These are phyloP conservation scores for Cutaneotrichosporon spelunceum DNA, from an alignment of 1,284 basidiomycete genomes.

Conservation along the genomic window DNA sequence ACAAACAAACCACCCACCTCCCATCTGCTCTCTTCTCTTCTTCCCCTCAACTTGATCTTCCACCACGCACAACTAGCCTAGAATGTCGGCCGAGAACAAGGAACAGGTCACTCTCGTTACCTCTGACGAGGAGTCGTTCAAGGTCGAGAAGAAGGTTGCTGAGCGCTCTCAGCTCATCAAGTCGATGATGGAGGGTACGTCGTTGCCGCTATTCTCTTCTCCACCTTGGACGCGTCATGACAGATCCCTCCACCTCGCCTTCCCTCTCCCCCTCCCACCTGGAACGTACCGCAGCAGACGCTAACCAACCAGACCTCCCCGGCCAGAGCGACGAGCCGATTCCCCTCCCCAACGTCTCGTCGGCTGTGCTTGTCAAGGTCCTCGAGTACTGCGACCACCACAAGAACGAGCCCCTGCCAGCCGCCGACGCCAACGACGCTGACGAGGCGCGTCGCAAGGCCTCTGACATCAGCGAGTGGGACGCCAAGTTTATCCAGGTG, in stretches of 20 bases:
- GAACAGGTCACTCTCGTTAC: conserved; percentile 52
- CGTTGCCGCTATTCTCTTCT: too few relatives aligned
- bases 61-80: neutral
- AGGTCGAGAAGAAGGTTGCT: conserved; percentile 89
- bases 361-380: conserved; percentile 96
- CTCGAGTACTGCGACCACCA: conserved; percentile 99
- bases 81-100: conserved; percentile 34
- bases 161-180: conserved; percentile 95
- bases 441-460: conserved; percentile 97
- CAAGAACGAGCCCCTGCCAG: conserved; percentile 90
- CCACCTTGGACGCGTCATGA: neutral
- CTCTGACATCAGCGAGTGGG: conserved; percentile 98
- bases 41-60: neutral
- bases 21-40: neutral
- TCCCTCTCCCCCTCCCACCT: neutral
- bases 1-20: neutral
- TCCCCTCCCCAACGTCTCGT: conserved; percentile 94
- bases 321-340: conserved; percentile 84
- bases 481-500: conserved; percentile 91
- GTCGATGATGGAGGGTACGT: conserved; percentile 96
- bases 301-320: conserved; percentile 68
- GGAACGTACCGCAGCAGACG: neutral
- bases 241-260: conserved; percentile 1
- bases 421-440: conserved; percentile 66
- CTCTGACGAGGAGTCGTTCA: conserved; percentile 94